These are phyloP conservation scores for Glycine latifolia DNA, from an alignment of 306 rosid species.

Conservation along the genomic window DNA sequence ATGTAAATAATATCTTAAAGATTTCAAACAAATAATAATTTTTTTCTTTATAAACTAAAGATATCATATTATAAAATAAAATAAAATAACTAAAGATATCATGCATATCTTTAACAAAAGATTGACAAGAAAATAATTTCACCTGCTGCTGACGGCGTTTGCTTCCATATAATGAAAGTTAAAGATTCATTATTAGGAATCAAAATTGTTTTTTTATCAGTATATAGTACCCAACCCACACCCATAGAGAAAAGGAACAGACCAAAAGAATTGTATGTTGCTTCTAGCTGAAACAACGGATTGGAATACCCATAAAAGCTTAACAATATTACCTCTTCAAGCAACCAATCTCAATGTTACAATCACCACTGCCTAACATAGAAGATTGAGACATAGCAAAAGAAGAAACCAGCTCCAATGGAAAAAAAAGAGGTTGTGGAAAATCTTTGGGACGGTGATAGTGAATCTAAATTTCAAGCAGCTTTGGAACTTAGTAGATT, in stretches of 20 bases:
- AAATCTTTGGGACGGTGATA: slow-evolving; percentile 61
- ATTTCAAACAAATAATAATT: too few relatives aligned
- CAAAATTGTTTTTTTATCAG: slow-evolving; percentile 43
- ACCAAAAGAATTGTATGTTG: slow-evolving; percentile 70
- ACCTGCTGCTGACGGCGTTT: slow-evolving; percentile 51
- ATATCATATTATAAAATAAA: too few relatives aligned
- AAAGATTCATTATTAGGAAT: slow-evolving; percentile 64
- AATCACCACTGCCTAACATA: slow-evolving; percentile 47
- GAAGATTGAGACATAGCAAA: not conserved
- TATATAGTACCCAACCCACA: slow-evolving; percentile 41
- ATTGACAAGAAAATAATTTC: not conserved
- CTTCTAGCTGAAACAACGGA: slow-evolving; percentile 89
- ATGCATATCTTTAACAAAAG: not conserved
- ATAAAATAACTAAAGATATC: too few relatives aligned
- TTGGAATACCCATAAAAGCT: slow-evolving; percentile 66
- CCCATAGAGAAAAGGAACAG: slow-evolving; percentile 20
- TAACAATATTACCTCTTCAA: slow-evolving; percentile 62
- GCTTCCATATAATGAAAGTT: slow-evolving; percentile 73
- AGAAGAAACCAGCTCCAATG: slow-evolving; percentile 55
- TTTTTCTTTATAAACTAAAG: too few relatives aligned
- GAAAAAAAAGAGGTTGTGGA: slow-evolving; percentile 57
- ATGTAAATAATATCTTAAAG: too few relatives aligned
- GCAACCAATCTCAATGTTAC: slow-evolving; percentile 65
- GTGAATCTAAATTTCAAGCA: slow-evolving; percentile 63
- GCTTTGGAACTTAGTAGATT: slow-evolving; percentile 65